Evolutionary conservation across 805 yeast genomes (phyloP), one percentile per base, ranked within the genome.

Genomic region (Candida fluviatilis): DNA sequence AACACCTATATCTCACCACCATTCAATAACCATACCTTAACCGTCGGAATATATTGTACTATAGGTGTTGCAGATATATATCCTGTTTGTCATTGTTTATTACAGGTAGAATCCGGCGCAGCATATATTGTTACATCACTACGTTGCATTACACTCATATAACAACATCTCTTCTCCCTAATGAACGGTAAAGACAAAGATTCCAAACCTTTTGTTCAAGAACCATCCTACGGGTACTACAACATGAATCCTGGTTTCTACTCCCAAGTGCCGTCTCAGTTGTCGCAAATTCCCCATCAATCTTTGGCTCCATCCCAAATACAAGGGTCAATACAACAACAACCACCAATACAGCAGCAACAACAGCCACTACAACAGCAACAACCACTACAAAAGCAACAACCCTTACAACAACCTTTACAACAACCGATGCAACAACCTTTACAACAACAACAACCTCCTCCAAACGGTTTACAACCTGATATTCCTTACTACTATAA

Each of bases 391-490:
- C 25, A 11, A 19, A 17, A 14, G 14, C 38, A 23, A n/a, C 38
- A 10, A 4, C 41, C 3, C 14, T 35, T 24, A 19, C 38, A 34
- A 15, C 38, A 34, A 5, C 25, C 13, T 18, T 10, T 12, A 30
- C 32, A 30, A 16, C 32, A n/a, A 5, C 32, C 5, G 5, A 8
- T 30, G 12, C 32, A 30, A 30, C 12, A 18, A n/a, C n/a, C n/a
- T n/a, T n/a, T n/a, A n/a, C n/a, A n/a, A n/a, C n/a, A 31, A 8
- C 16, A 12, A 13, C 32, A 29, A 16, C 32, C 6, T 13, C 19
- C 32, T 5, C 18, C 35, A 21, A 21, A 18, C 18, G 25, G 27
- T 7, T 6, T 12, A 23, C 39, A 19, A 25, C 38, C 34, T 10
- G 29, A 35, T 15, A 24, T 25, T 7, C 21, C 21, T 7, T 27